Evolutionary conservation across 495 filamentous ascomycete genomes (phyloP).

Genomic region (Cryomyces antarcticus): DNA sequence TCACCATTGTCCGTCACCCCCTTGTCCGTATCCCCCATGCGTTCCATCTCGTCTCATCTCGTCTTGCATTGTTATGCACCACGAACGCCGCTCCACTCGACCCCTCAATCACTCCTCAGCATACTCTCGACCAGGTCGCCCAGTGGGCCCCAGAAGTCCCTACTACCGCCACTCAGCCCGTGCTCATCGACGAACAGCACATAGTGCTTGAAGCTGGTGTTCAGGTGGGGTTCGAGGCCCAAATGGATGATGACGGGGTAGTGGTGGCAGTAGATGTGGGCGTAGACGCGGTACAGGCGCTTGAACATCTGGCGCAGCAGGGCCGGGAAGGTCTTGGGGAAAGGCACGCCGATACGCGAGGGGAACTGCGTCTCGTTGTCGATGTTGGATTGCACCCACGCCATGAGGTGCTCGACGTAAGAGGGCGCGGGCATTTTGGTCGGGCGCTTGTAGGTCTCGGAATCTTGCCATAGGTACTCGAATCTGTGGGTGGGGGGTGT

Average conservation of each 20-base stretch:
- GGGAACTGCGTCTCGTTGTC: constrained; percentile 93
- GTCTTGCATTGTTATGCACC: too few relatives aligned
- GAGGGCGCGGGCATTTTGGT: constrained; percentile 96
- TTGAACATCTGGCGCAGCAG: constrained; percentile 91
- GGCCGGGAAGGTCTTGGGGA: constrained; percentile 77
- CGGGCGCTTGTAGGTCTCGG: constrained; percentile 74
- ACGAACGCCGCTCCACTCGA: too few relatives aligned
- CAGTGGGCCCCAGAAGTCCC: constrained; percentile 95
- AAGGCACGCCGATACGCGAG: constrained; percentile 81
- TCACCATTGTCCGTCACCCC: too few relatives aligned
- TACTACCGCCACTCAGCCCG: constrained; percentile 63
- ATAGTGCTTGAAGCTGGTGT: constrained; percentile 99
- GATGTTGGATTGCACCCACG: constrained; percentile 85
- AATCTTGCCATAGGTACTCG: constrained; percentile 97
- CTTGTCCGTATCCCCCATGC: too few relatives aligned
- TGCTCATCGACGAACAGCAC: constrained; percentile 94
- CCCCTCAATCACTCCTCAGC: constrained; percentile 67
- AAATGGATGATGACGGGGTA: constrained; percentile 92
- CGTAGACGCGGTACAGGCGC: constrained; percentile 93
- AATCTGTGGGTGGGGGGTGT: constrained; percentile 32
- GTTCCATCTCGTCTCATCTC: too few relatives aligned
- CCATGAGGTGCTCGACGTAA: constrained; percentile 95
- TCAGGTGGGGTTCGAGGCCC: constrained; percentile 89
- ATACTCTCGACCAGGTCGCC: constrained; percentile 95
- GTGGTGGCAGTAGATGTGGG: constrained; percentile 98